These are phyloP conservation scores for Quercus robur DNA, from an alignment of 306 rosid genomes.

Conservation along the genomic window DNA sequence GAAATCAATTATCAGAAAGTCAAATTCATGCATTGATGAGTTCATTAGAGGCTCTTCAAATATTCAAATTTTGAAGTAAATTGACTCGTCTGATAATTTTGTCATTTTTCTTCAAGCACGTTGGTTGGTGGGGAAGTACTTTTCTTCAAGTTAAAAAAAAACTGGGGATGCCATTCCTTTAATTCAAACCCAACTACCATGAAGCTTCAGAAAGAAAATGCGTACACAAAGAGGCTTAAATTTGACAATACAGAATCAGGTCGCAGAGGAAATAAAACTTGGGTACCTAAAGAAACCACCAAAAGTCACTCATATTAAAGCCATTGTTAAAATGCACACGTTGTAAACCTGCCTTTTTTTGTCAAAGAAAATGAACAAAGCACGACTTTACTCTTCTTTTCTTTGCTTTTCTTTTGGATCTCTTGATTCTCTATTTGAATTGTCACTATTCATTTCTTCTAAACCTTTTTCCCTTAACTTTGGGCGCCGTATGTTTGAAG, in stretches of 20 bases:
- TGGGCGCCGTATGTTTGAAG: constrained; percentile 37
- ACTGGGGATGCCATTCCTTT: background rate
- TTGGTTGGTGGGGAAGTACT: background rate
- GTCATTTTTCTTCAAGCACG: background rate
- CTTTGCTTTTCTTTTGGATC: background rate
- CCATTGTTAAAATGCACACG: background rate
- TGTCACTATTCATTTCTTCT: background rate
- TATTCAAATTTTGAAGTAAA: background rate
- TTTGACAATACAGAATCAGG: background rate
- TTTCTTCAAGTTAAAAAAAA: background rate
- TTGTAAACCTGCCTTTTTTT: constrained; percentile 10
- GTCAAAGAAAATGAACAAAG: background rate
- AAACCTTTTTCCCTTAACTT: background rate
- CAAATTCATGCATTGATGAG: background rate
- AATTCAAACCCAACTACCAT: background rate
- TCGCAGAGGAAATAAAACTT: background rate
- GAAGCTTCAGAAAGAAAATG: background rate
- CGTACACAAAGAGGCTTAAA: background rate
- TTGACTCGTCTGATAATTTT: background rate
- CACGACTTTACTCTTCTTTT: background rate
- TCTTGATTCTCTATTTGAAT: no score
- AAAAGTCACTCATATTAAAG: background rate
- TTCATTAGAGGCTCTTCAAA: background rate
- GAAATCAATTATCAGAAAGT: background rate
- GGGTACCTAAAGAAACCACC: background rate